Conservation (phyloP, 306 rosid species). For the Cicer chorassanicum region DNA sequence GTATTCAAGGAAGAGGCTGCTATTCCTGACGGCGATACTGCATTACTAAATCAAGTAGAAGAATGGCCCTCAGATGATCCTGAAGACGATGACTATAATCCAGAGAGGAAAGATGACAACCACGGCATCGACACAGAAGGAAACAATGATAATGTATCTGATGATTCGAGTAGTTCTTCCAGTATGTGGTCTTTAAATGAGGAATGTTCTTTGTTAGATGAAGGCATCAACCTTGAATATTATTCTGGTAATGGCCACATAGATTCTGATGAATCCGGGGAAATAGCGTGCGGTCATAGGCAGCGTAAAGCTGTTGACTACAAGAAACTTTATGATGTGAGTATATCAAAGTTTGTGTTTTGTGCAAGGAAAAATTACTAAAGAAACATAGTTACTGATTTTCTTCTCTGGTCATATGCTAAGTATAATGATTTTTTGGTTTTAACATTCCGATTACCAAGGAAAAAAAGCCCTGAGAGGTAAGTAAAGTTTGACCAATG, state of each 20-base stretch:
- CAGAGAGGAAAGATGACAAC: slow-evolving; percentile 65
- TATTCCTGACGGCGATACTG: slow-evolving; percentile 59
- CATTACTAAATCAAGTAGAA: slow-evolving; percentile 62
- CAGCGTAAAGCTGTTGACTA: slow-evolving; percentile 84
- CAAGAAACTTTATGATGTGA: slow-evolving; percentile 76
- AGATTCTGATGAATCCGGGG: slow-evolving; percentile 70
- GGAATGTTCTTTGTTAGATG: slow-evolving; percentile 47
- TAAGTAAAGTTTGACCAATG: no score
- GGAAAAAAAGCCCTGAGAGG: no score
- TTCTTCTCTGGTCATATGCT: background rate
- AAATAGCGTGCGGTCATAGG: slow-evolving; percentile 65
- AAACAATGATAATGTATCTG: slow-evolving; percentile 50
- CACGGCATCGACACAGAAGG: slow-evolving; percentile 51
- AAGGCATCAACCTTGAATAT: slow-evolving; percentile 46
- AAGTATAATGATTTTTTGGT: no score
- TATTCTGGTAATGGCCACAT: slow-evolving; percentile 47
- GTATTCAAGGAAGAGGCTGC: slow-evolving; percentile 90
- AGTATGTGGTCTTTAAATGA: slow-evolving; percentile 57
- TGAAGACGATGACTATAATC: slow-evolving; percentile 79
- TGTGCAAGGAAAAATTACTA: background rate
- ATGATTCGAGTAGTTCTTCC: slow-evolving; percentile 54
- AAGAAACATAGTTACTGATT: slow-evolving; percentile 5
- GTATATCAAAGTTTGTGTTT: slow-evolving; percentile 37
- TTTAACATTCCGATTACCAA: no score
- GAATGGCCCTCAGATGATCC: slow-evolving; percentile 95